Evolutionary conservation across 1,284 basidiomycete species (phyloP), one percentile per base, ranked within the genome.

Genomic region (Fomitopsis pinicola): DNA sequence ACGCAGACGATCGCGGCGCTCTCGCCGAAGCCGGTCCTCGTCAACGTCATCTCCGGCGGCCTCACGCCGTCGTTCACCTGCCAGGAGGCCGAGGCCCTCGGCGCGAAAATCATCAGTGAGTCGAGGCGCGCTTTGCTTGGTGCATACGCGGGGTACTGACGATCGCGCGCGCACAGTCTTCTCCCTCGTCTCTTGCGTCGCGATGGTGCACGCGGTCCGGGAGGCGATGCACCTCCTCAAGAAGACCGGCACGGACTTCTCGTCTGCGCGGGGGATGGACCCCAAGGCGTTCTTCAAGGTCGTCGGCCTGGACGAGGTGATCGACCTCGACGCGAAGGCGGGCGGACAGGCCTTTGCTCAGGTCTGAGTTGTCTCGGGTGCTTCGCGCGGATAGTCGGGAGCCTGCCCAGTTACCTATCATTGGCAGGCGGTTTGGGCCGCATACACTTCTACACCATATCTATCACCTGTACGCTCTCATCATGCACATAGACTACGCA

Each of bases 21-120:
- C 36, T 82, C 85, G 7, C 89, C 89, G 5, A 89, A 87, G 67
- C 89, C 89, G 0, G 87, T 88, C 50, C 85, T 91, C 42, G 86
- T 91, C 53, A 91, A 91, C 68, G 87, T 91, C 42, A 89, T 91
- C 63, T 89, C 87, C 6, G 89, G 88, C 42, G 89, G 89, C 42
- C 76, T 89, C 40, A 91, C 89, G 0, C 89, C 89, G 5, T 85
- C 85, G 14, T 88, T 90, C 70, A 89, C 88, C 2, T 82, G 78
- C 62, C 72, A 81, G 59, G 84, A 91, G 71, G 89, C 88, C 0
- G 88, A 90, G 71, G 74, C 76, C 30, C 80, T 83, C 70, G 88
- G 89, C 19, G 88, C 87, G 33, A 91, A 90, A 71, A 86, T 91
- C 59, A 90, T 89, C 71, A 89, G 88, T 89, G 62, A 69, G 85